Evolutionary conservation across 2,329 filamentous ascomycete genomes (phyloP).

Genomic region (Trichoderma aggressivum): DNA sequence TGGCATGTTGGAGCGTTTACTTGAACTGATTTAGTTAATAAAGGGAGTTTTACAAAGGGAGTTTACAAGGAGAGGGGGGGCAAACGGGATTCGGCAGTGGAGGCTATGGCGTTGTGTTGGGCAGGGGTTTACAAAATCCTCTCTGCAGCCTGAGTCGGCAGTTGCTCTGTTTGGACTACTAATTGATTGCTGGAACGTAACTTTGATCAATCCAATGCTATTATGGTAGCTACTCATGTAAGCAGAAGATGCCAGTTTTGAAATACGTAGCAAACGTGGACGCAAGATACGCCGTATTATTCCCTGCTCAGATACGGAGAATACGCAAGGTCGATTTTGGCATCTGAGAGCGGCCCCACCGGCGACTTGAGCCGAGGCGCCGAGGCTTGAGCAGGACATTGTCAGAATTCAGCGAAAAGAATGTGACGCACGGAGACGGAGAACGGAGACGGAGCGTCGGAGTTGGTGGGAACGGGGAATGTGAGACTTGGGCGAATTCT

Average conservation of each 20-base stretch:
- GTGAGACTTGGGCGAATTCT: neutral
- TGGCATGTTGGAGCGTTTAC: neutral
- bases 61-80: neutral
- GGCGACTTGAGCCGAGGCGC: neutral
- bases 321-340: neutral
- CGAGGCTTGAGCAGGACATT: neutral
- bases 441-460: slow-evolving; percentile 6
- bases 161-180: neutral
- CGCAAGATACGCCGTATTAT: neutral
- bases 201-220: neutral
- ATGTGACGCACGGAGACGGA: neutral
- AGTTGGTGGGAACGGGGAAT: neutral
- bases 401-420: neutral
- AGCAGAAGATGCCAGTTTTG: neutral
- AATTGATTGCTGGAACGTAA: neutral
- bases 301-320: neutral
- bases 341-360: neutral
- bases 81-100: neutral
- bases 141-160: neutral
- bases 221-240: neutral
- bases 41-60: neutral
- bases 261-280: neutral
- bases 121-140: neutral
- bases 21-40: neutral
- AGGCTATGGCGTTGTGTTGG: neutral